A percentile compares a stretch with the other conserved stretches of the same genome.
phyloP scores from a whole-genome alignment of 768 basidiomycete species.

The Tulasnella sp. region DNA sequence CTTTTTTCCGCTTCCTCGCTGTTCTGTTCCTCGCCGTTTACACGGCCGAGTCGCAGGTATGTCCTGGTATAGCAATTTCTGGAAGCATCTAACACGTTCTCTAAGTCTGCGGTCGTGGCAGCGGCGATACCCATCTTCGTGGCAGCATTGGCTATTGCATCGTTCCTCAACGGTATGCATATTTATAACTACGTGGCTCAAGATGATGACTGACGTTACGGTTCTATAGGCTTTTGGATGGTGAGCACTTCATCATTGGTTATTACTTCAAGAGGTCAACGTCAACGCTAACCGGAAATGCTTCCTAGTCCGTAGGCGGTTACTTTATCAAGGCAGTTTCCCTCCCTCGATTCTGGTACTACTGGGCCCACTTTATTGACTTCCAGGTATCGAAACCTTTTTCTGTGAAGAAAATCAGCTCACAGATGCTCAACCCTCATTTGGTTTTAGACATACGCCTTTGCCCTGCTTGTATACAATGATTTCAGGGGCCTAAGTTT shows the following conservation, averaged over 20 bases:
- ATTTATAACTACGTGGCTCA: not conserved
- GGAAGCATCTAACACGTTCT: not conserved
- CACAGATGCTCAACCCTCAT: not conserved
- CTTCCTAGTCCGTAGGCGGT: slow-evolving; percentile 18
- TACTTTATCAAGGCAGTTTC: slow-evolving; percentile 42
- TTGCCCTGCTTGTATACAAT: slow-evolving; percentile 30
- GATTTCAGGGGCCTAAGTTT: slow-evolving; percentile 41
- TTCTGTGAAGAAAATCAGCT: slow-evolving; percentile 29
- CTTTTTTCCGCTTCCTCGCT: slow-evolving; percentile 46
- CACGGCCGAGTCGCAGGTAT: slow-evolving; percentile 39
- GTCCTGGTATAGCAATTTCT: too few species aligned
- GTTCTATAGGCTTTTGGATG: slow-evolving; percentile 41
- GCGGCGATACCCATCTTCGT: slow-evolving; percentile 48
- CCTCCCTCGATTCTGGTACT: slow-evolving; percentile 50
- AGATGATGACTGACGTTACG: slow-evolving; percentile 11
- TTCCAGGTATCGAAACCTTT: slow-evolving; percentile 34
- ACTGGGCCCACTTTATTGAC: slow-evolving; percentile 46
- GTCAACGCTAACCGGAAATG: not conserved
- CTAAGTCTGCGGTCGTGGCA: slow-evolving; percentile 34
- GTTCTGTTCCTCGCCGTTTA: slow-evolving; percentile 46
- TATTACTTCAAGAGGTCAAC: slow-evolving; percentile 14
- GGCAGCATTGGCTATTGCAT: slow-evolving; percentile 44
- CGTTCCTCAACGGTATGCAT: slow-evolving; percentile 36
- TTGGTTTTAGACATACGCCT: slow-evolving; percentile 21
- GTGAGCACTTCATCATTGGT: slow-evolving; percentile 39